Percentiles rank a stretch among this genome's conserved stretches.
Conservation (phyloP, 1,284 basidiomycete species). For the Cutaneotrichosporon mucoides region DNA sequence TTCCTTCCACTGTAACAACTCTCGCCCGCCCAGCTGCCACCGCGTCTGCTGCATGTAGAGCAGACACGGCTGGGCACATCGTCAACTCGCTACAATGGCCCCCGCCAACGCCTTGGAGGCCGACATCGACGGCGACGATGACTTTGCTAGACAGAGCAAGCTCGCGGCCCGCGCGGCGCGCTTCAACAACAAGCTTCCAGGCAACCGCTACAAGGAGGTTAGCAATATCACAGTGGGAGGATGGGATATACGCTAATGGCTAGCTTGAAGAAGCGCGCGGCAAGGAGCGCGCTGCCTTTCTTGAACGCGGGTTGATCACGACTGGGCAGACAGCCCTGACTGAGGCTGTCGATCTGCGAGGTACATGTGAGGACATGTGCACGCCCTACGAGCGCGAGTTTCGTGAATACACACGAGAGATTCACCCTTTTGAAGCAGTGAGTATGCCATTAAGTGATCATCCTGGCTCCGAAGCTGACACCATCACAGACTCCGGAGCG, state of each 20-base stretch:
- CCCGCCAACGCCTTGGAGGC: constrained; percentile 8
- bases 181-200: constrained; percentile 44
- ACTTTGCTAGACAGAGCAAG: constrained; percentile 22
- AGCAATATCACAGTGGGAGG: not conserved
- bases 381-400: constrained; percentile 88
- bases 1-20: too few species aligned
- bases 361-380: constrained; percentile 92
- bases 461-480: not conserved
- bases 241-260: not conserved
- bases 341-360: constrained; percentile 82
- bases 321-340: constrained; percentile 77
- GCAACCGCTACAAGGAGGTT: constrained; percentile 48
- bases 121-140: constrained; percentile 37
- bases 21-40: not conserved
- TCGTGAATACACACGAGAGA: constrained; percentile 82
- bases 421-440: constrained; percentile 82
- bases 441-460: constrained; percentile 34
- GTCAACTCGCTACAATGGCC: not conserved
- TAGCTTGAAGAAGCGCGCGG: constrained; percentile 59
- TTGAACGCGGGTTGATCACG: constrained; percentile 78
- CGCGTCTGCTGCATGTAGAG: constrained; percentile 7
- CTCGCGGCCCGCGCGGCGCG: constrained; percentile 42
- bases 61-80: constrained; percentile 2
- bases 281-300: constrained; percentile 69
- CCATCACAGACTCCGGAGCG: constrained; percentile 48